Conservation (phyloP, 2,329 filamentous ascomycete species). For the Ilyonectria mors-panacis region DNA sequence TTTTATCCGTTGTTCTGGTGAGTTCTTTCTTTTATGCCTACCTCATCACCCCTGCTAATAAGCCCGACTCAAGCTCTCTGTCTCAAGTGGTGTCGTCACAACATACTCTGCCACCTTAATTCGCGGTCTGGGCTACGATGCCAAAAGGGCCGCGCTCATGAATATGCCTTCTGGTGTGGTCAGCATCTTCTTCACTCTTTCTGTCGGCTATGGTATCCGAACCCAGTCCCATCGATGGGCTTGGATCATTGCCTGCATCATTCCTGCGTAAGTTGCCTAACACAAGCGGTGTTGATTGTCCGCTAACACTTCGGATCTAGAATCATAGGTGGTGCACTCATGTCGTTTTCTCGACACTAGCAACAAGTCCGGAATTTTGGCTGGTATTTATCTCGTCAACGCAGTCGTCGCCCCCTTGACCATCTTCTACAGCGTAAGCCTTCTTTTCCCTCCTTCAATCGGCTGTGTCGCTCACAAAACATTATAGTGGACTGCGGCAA, state of each 20-base stretch:
- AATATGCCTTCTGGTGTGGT: slow-evolving; percentile 69
- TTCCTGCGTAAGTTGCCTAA: slow-evolving; percentile 58
- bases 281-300: background rate
- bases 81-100: slow-evolving; percentile 68
- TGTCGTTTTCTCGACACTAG: slow-evolving; percentile 67
- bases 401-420: slow-evolving; percentile 62
- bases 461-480: background rate
- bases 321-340: slow-evolving; percentile 64
- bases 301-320: slow-evolving; percentile 40
- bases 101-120: slow-evolving; percentile 70
- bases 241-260: slow-evolving; percentile 64
- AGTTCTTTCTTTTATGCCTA: slow-evolving; percentile 33
- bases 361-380: slow-evolving; percentile 63
- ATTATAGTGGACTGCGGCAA: slow-evolving; percentile 62
- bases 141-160: slow-evolving; percentile 64
- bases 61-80: slow-evolving; percentile 55
- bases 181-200: slow-evolving; percentile 66
- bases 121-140: slow-evolving; percentile 60
- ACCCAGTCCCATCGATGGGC: slow-evolving; percentile 64
- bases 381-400: slow-evolving; percentile 67
- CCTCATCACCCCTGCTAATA: background rate
- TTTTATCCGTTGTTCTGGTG: slow-evolving; percentile 64
- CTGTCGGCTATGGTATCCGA: slow-evolving; percentile 64
- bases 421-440: slow-evolving; percentile 62
- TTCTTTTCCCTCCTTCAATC: accelerated